Percentiles rank a stretch among this genome's conserved stretches.
Conservation (phyloP, 257 asterid species). For the Penstemon eatonii region DNA sequence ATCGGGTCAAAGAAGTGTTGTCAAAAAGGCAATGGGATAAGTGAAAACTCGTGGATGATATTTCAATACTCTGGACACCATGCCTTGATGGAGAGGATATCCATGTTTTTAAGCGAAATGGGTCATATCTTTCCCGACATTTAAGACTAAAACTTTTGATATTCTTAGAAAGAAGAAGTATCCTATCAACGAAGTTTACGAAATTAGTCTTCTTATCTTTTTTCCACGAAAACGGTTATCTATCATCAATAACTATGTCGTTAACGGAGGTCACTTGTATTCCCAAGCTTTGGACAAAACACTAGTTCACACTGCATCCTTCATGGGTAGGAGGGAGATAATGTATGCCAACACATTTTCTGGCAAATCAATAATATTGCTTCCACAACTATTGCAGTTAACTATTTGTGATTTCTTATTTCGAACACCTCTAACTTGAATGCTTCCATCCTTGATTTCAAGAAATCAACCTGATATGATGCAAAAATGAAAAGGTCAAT, state of each 20-base stretch:
- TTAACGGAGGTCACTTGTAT: background rate
- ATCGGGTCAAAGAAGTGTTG: background rate
- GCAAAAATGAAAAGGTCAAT: no score
- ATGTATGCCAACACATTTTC: background rate
- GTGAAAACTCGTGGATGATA: background rate
- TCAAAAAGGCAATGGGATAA: background rate
- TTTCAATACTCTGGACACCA: background rate
- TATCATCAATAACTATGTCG: background rate
- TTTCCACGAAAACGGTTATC: no score
- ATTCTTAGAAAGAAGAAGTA: background rate
- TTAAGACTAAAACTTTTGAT: background rate
- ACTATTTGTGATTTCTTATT: no score
- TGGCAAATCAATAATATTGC: no score
- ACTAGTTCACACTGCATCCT: background rate
- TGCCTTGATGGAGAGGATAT: background rate
- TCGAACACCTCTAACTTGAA: no score
- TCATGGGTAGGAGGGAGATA: background rate
- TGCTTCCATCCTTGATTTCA: no score
- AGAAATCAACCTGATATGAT: no score
- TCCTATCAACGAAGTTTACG: background rate
- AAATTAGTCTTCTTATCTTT: background rate
- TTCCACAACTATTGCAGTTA: no score
- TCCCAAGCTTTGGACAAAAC: slow-evolving; percentile 2
- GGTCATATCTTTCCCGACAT: background rate
- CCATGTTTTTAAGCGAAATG: background rate